Conservation (phyloP, 768 basidiomycete species). For the Ephemerocybe angulata region DNA sequence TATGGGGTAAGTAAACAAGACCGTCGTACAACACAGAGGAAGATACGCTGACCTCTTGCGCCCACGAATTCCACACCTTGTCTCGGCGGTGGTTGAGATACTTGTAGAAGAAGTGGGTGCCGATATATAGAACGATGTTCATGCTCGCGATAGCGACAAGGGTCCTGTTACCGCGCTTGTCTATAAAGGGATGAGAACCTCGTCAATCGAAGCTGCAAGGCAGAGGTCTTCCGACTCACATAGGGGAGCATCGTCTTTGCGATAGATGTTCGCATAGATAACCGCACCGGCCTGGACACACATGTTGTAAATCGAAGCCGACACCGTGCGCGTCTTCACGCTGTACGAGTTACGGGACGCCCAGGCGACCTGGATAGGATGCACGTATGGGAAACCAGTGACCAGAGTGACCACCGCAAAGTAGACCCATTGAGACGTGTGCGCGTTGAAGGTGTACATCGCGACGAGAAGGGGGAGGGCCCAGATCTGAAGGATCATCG, state of each 20-base stretch:
- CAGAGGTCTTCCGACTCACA: conserved; percentile 23
- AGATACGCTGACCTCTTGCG: conserved; percentile 35
- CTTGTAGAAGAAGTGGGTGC: conserved; percentile 54
- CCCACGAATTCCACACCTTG: conserved; percentile 49
- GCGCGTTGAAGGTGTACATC: conserved; percentile 45
- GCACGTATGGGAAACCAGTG: conserved; percentile 52
- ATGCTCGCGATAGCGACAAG: conserved; percentile 52
- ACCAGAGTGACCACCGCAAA: conserved; percentile 51
- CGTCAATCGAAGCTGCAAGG: neutral
- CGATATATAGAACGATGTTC: conserved; percentile 51
- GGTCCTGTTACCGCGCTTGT: conserved; percentile 55
- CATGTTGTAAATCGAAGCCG: conserved; percentile 58
- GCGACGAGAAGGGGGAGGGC: conserved; percentile 58
- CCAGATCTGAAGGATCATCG: conserved; percentile 57
- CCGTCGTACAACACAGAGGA: conserved; percentile 14
- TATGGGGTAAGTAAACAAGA: neutral
- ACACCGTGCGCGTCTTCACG: conserved; percentile 51
- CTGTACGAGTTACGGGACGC: conserved; percentile 57
- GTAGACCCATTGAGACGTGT: conserved; percentile 55
- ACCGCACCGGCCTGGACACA: conserved; percentile 57
- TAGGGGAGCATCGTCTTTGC: conserved; percentile 44
- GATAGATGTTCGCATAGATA: conserved; percentile 53
- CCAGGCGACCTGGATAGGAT: conserved; percentile 54
- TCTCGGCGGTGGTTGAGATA: conserved; percentile 46
- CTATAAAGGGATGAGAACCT: conserved; percentile 22